Base-by-base conservation (phyloP, 1,139 yeast species). In the Meyerozyma smithsonii region DNA sequence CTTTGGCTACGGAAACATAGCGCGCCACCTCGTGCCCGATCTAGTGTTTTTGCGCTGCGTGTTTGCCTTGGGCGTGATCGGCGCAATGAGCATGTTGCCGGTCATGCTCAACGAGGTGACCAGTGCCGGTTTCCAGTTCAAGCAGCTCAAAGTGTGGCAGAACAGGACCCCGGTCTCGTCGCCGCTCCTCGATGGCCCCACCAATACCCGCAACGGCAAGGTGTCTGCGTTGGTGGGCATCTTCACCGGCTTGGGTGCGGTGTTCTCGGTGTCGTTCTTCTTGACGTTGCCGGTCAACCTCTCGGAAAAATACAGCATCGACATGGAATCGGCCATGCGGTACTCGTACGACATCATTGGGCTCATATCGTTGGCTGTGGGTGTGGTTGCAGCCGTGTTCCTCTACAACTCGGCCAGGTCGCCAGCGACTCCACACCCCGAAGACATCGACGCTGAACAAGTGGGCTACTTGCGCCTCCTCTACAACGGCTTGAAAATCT, bases 241-340 rank as follows among this genome's bases (percentile, higher is more conserved):
- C 4, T 63, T 74, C 36, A 69, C 85, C 10, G 90, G 90, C 0
- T 51, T 79, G 10, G 92, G 92, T 30, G 92, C 90, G 1, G 71
- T 79, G 1, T 75, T 77, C 46, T 64, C 83, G 0, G 83, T 78
- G 2, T 58, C 73, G 1, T 57, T 63, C 30, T 72, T 75, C 39
- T 55, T 79, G 23, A 69, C 83, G 4, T 55, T 71, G 28, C 82
- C 81, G 1, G 69, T 70, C 2, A 61, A 57, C 34, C 58, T 71
- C 39, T 62, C 61, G 14, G 52, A 56, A 10, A 45, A 50, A 14
- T 53, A 54, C 30, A 52, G 51, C n/a, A 40, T 63, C 17, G 46
- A 58, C n/a, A 48, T 73, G 4, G 61, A 60, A 32, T 57, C 54
- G 3, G 74, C 81, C 1, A 55, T 83, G 38, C 64, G 66, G 45